Evolutionary conservation across 495 filamentous ascomycete genomes (phyloP).

Genomic region (Penicillium psychrofluorescens): DNA sequence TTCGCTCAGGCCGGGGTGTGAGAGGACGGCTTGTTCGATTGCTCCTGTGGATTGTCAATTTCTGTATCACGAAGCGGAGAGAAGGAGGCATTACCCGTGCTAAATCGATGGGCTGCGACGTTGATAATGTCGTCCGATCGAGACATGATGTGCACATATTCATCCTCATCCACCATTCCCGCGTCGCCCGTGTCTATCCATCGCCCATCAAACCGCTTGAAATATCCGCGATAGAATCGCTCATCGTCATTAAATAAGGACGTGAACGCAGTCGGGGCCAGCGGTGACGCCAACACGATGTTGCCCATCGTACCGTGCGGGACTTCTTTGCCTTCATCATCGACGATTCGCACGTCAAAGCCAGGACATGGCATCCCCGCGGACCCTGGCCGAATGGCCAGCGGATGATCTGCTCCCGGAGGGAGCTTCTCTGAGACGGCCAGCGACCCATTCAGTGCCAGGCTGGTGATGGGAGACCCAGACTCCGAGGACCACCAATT

Average conservation of each 20-base stretch:
- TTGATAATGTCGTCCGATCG: slow-evolving; percentile 91
- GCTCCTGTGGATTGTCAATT: slow-evolving; percentile 40
- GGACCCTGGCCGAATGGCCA: slow-evolving; percentile 69
- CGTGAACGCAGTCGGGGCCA: slow-evolving; percentile 80
- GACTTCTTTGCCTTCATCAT: slow-evolving; percentile 69
- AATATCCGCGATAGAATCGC: slow-evolving; percentile 72
- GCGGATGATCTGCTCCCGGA: slow-evolving; percentile 12
- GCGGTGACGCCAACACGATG: slow-evolving; percentile 73
- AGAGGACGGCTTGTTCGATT: slow-evolving; percentile 85
- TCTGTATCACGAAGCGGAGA: background rate
- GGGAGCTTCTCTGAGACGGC: slow-evolving; percentile 7
- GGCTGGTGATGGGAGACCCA: slow-evolving; percentile 79
- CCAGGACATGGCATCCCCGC: slow-evolving; percentile 88
- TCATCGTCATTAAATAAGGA: slow-evolving; percentile 80
- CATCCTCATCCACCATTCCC: slow-evolving; percentile 73
- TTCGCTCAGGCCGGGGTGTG: slow-evolving; percentile 70
- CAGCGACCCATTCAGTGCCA: slow-evolving; percentile 49
- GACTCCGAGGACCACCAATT: slow-evolving; percentile 98
- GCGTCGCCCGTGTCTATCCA: slow-evolving; percentile 92
- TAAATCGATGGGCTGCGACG: slow-evolving; percentile 87
- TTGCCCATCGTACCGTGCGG: slow-evolving; percentile 73
- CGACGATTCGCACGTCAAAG: slow-evolving; percentile 76
- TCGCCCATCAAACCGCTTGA: slow-evolving; percentile 68
- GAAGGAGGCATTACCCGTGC: slow-evolving; percentile 53
- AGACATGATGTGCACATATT: slow-evolving; percentile 82